Base-by-base conservation (phyloP, 257 asterid species). In the Ajuga chamaepitys region DNA sequence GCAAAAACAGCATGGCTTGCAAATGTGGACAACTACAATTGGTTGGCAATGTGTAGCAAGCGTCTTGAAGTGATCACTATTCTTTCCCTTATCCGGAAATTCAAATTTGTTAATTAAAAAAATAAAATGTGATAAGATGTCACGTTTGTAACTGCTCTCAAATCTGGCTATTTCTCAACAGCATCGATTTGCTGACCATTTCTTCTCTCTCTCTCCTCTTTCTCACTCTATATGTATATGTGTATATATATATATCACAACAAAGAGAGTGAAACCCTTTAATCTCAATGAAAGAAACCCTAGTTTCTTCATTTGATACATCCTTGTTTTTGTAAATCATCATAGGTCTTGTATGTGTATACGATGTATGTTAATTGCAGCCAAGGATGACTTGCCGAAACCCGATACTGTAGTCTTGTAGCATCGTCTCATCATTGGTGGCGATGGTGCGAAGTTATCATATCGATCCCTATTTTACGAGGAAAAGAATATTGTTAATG, bases 331-430 rank as follows among this genome's bases (percentile, higher is more conserved):
- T 12, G 42, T 35, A 37, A 28, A 46, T 68, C 86, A 81, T 67
- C 75, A 32, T 45, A 50, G 75, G 74, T 74, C 81, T 74, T 57
- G 67, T 79, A 77, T 79, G 82, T 68, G 83, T 64, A 41, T 68
- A 64, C 58, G 82, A 79, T 17, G 77, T 45, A 48, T 26, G 38
- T 50, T 64, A 48, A 46, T 4, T 79, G 88, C 73, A 82, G 85
- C 85, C 88, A 82, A 79, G 85, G 83, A 79, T 82, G 88, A 82
- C 68, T 82, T 79, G 88, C 85, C 88, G 85, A 65, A 24, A n/a
- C 1, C 1, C 12, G 22, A 34, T 25, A 35, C 1, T 35, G 7
- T 1, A 11, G 12, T 41, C 47, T 7, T 12, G 47, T 13, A 41
- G 13, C n/a, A n/a, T n/a, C n/a, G n/a, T n/a, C n/a, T n/a, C n/a